Evolutionary conservation across 768 basidiomycete genomes (phyloP).

Genomic region (Boletus coccyginus): DNA sequence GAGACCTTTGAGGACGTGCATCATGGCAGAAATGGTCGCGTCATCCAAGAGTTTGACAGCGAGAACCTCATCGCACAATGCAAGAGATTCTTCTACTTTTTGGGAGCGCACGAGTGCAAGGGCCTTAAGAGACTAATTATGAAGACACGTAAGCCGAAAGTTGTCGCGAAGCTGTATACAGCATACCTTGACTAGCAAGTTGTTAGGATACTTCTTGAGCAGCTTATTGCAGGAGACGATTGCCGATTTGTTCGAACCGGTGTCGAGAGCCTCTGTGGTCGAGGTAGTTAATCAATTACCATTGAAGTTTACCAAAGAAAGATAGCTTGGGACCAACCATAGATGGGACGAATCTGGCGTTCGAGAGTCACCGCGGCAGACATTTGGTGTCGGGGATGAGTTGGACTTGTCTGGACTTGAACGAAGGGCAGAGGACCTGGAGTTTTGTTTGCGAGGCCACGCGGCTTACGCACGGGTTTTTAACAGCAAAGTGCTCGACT

Average conservation of each 20-base stretch:
- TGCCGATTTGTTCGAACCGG: slow-evolving; percentile 82
- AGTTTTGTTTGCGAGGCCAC: slow-evolving; percentile 1
- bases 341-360: slow-evolving; percentile 82
- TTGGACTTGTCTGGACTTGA: not conserved
- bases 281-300: slow-evolving; percentile 2
- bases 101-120: slow-evolving; percentile 80
- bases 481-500: slow-evolving; percentile 15
- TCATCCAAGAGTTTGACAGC: slow-evolving; percentile 72
- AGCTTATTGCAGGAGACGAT: slow-evolving; percentile 84
- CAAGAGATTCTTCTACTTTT: slow-evolving; percentile 81
- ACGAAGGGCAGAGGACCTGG: slow-evolving; percentile 3
- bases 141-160: slow-evolving; percentile 11
- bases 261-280: slow-evolving; percentile 75
- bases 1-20: slow-evolving; percentile 76
- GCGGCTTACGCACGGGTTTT: slow-evolving; percentile 22
- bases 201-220: slow-evolving; percentile 80
- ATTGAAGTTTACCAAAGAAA: not conserved
- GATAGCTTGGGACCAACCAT: slow-evolving; percentile 48
- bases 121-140: slow-evolving; percentile 70
- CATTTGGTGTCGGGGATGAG: slow-evolving; percentile 32
- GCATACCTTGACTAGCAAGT: slow-evolving; percentile 64
- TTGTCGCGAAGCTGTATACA: not conserved
- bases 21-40: slow-evolving; percentile 72
- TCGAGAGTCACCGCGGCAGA: slow-evolving; percentile 58
- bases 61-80: slow-evolving; percentile 78